A percentile compares a stretch with the other conserved stretches of the same genome.
Conservation (phyloP, 495 filamentous ascomycete species). For the Niebla homalea region DNA sequence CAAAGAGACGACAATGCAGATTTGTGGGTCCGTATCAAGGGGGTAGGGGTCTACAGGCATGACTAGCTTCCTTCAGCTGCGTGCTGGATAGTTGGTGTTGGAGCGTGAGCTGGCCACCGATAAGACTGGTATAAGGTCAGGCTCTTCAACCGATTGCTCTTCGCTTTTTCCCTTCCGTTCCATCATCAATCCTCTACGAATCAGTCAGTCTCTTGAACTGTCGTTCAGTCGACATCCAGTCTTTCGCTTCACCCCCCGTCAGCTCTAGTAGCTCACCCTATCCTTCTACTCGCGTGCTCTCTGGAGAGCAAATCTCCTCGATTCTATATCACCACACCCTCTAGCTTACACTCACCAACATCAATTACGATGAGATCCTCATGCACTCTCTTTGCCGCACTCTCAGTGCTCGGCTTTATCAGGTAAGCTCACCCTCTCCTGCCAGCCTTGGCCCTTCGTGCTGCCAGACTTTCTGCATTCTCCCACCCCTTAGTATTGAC, state of each 20-base stretch:
- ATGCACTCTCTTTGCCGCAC: slow-evolving; percentile 5
- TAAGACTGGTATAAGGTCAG: slow-evolving; percentile 3
- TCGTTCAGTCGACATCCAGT: not conserved
- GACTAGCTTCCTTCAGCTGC: too few species aligned
- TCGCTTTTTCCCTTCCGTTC: not conserved
- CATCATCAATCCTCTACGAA: not conserved
- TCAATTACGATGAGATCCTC: slow-evolving; percentile 9
- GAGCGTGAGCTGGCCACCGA: not conserved
- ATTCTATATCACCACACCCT: too few species aligned
- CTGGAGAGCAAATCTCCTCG: not conserved
- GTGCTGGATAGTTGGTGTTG: too few species aligned
- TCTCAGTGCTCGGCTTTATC: slow-evolving; percentile 10
- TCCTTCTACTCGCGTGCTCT: not conserved
- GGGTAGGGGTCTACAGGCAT: too few species aligned
- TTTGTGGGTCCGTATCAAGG: too few species aligned
- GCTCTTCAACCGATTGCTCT: not conserved
- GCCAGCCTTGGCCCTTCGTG: not conserved
- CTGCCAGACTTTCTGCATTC: too few species aligned
- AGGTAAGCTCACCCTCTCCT: slow-evolving; percentile 4
- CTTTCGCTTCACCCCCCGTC: not conserved
- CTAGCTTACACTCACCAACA: not conserved
- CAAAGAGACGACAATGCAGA: too few species aligned
- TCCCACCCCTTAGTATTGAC: too few species aligned
- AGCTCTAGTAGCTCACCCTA: not conserved
- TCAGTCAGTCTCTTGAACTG: not conserved